Base-by-base conservation (phyloP, 2,329 filamentous ascomycete genomes). In the Hymenoscyphus albidus region DNA sequence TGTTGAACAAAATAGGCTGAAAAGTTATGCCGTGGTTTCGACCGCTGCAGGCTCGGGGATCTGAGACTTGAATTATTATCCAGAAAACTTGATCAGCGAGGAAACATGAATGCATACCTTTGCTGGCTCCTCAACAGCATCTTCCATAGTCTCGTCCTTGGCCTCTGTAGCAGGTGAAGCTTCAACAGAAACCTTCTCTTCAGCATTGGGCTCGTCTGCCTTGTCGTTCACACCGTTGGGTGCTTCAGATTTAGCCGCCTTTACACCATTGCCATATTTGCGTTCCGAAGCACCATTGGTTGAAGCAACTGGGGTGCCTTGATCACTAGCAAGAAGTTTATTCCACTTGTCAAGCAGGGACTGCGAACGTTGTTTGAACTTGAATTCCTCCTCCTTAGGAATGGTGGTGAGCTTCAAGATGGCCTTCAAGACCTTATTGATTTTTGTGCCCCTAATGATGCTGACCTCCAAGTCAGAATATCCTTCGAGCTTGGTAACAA, bases 391-490 rank as follows among this genome's bases (percentile, higher is more conserved):
- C 69, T 99, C 95, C 67, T 88, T 89, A 5, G 93, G 93, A 70
- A 99, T 96, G 3, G 83, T 83, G 40, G 55, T 55, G 9, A 99
- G 82, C 81, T 97, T 97, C 73, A 97, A 81, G 70, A 99, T 95
- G 4, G 90, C 93, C 80, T 96, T 97, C 64, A 99, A 84, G 12
- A 99, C 94, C 81, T 99, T 99, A 86, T 98, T 94, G 78, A 99
- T 97, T 83, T 98, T 99, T 67, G 95, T 99, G 14, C 81, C 82
- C 68, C 91, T 88, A 73, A 98, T 97, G 72, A 97, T 95, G 70
- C 88, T 87, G 38, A 91, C 92, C 76, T 98, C 94, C 4, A 98
- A 85, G 69, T 96, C 91, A 1, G 86, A 80, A 82, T 87, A 89
- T 7, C 82, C 85, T 79, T 99, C 95, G 5, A 99, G 85, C 77